Evolutionary conservation across 2,329 filamentous ascomycete genomes (phyloP).

Genomic region (Paecilomyces sp.): DNA sequence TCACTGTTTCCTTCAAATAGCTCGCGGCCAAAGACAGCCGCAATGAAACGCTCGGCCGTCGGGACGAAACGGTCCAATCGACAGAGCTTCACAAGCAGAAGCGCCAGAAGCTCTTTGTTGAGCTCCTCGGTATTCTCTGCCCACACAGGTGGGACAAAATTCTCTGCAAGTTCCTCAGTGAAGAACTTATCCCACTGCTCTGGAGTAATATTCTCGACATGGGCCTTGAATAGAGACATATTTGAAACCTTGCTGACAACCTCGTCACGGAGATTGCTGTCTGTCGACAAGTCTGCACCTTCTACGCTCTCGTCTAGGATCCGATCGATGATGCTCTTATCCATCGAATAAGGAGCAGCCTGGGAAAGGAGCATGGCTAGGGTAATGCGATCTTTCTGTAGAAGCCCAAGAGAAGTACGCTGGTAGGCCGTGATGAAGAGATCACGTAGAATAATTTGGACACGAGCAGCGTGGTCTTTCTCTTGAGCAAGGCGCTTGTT

Average conservation of each 20-base stretch:
- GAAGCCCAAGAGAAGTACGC: conserved; percentile 82
- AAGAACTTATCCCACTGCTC: conserved; percentile 77
- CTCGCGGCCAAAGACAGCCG: conserved; percentile 72
- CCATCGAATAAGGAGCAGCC: conserved; percentile 93
- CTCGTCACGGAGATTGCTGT: conserved; percentile 57
- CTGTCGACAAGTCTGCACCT: conserved; percentile 71
- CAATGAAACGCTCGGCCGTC: conserved; percentile 82
- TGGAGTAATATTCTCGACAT: conserved; percentile 55
- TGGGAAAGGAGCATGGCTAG: conserved; percentile 92
- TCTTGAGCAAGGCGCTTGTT: conserved; percentile 66
- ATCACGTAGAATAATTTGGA: conserved; percentile 84
- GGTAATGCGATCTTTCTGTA: conserved; percentile 91
- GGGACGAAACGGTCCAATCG: conserved; percentile 93
- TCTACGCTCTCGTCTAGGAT: conserved; percentile 73
- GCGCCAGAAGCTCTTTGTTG: conserved; percentile 72
- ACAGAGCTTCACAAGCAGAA: conserved; percentile 89
- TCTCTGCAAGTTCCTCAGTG: conserved; percentile 77
- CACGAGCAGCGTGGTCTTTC: conserved; percentile 68
- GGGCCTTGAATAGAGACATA: conserved; percentile 65
- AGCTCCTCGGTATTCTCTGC: conserved; percentile 55
- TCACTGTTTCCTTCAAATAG: conserved; percentile 82
- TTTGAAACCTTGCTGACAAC: conserved; percentile 62
- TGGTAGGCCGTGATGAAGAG: conserved; percentile 89
- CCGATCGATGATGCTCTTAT: conserved; percentile 78
- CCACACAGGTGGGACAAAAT: conserved; percentile 71